Evolutionary conservation across 495 filamentous ascomycete genomes (phyloP), one percentile per base, ranked within the genome.

Genomic region (Entonaema liquescens): DNA sequence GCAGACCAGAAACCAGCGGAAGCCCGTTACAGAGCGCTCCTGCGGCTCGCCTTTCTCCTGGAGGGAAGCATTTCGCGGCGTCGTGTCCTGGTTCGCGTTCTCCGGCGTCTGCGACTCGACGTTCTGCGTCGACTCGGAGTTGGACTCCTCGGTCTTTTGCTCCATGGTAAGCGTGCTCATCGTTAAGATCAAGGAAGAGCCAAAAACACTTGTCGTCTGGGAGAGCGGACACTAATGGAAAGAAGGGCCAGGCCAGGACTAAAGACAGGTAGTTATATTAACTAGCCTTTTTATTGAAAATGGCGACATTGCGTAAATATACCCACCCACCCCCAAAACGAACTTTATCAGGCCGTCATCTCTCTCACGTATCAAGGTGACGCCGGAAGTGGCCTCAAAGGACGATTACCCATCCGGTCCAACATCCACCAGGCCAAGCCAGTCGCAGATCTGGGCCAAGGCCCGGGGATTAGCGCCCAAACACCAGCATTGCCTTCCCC

Each of bases 1-100:
- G 50, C 83, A 79, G 26, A 86, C 75, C 0, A 85, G 70, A 17
- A 76, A 26, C 82, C 82, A 84, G 5, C 59, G 58, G 38, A 68
- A 11, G 11, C 65, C 65, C n/a, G 74, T 38, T 58, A 74, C 42
- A 8, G 65, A 35, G 2, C 65, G 57, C 58, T 62, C 58, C 5
- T 68, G 35, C 36, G 49, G 50, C n/a, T 36, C 31, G 31, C n/a
- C 21, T n/a, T 55, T 44, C 25, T 56, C 52, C 26, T 62, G 52
- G 0, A 53, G 36, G 1, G 52, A 49, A 15, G 29, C 26, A 5
- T 76, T 73, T 0, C 56, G 67, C 49, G 78, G 52, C 26, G 25
- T 28, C 26, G 25, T 28, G n/a, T 13, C 13, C 23, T 61, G 59
- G 19, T 33, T 9, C 61, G 70, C n/a, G 70, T 76, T 31, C 80